These are phyloP conservation scores for Chlamydomonas sp. DNA, from an alignment of 139 green algal genomes.

Conservation along the genomic window DNA sequence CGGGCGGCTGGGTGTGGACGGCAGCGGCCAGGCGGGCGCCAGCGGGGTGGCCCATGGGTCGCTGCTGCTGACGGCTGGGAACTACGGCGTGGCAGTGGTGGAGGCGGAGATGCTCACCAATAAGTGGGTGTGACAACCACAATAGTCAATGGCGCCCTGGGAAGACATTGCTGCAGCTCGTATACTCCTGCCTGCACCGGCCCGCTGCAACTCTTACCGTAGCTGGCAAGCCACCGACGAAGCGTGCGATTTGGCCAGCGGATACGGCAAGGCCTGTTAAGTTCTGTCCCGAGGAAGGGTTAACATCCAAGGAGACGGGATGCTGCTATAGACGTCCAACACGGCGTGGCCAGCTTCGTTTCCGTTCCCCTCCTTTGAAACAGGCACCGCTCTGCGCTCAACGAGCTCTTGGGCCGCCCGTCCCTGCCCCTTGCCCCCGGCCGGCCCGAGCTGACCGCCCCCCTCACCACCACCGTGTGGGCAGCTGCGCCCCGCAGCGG, in stretches of 20 bases:
- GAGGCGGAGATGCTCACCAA: constrained; percentile 13
- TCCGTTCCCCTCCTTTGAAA: not conserved
- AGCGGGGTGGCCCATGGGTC: constrained; percentile 2
- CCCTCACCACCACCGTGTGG: constrained; percentile 32
- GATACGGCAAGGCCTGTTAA: too few relatives aligned
- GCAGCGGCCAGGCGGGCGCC: not conserved
- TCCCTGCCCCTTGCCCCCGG: not conserved
- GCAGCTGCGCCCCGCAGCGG: not conserved
- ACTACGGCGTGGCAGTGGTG: constrained; percentile 21
- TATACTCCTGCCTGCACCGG: not conserved
- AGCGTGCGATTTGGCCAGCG: too few relatives aligned
- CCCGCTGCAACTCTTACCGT: not conserved
- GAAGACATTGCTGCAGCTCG: not conserved
- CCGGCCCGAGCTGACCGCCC: constrained; percentile 19
- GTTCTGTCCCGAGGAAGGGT: not conserved
- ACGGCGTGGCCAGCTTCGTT: too few relatives aligned
- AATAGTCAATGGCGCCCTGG: not conserved
- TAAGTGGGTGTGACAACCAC: not conserved
- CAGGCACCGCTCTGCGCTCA: constrained; percentile 27
- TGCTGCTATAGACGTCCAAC: not conserved
- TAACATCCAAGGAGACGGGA: not conserved
- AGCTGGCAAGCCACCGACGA: not conserved
- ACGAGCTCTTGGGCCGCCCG: constrained; percentile 1
- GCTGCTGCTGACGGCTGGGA: constrained; percentile 23
- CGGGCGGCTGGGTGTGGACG: not conserved